Conservation (phyloP, 352 stramenopile genomes). For the Phytophthora nicotianae region DNA sequence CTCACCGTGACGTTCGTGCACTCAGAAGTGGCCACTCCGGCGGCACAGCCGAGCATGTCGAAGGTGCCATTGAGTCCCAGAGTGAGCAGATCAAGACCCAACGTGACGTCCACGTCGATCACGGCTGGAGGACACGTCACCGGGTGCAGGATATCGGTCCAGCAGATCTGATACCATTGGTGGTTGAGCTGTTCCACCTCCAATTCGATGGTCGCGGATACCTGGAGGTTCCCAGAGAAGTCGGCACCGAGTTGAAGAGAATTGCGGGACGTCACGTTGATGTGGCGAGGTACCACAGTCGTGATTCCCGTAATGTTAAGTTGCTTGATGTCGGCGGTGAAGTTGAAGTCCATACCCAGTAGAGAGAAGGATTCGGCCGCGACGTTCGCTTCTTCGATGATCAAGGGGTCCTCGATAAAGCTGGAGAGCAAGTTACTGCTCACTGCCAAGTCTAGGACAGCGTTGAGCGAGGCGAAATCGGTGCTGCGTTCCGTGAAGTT, state of each 20-base stretch:
- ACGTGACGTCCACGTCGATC: constrained; percentile 35
- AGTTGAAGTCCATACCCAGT: constrained; percentile 38
- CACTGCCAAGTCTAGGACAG: constrained; percentile 35
- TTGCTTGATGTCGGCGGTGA: constrained; percentile 32
- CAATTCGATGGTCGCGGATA: constrained; percentile 28
- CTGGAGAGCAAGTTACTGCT: constrained; percentile 31
- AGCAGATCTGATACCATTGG: constrained; percentile 51
- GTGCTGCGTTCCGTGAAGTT: constrained; percentile 32
- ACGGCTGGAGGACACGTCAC: constrained; percentile 30
- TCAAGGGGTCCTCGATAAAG: constrained; percentile 39
- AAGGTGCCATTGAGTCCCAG: constrained; percentile 30
- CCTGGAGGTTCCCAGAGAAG: constrained; percentile 37
- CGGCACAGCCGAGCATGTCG: constrained; percentile 32
- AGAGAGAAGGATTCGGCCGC: constrained; percentile 32
- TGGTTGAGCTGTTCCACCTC: constrained; percentile 41
- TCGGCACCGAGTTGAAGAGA: constrained; percentile 32
- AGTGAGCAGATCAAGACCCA: constrained; percentile 33
- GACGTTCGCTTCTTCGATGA: constrained; percentile 32
- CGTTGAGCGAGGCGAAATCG: constrained; percentile 41
- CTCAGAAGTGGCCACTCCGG: constrained; percentile 17
- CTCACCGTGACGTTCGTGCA: constrained; percentile 44
- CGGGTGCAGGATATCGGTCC: constrained; percentile 45
- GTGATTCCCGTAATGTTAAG: constrained; percentile 40
- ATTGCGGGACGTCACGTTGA: constrained; percentile 40
- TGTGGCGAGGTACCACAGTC: constrained; percentile 34